phyloP scores from a whole-genome alignment of 495 filamentous ascomycete species.

The Aeminium ludgeri region DNA sequence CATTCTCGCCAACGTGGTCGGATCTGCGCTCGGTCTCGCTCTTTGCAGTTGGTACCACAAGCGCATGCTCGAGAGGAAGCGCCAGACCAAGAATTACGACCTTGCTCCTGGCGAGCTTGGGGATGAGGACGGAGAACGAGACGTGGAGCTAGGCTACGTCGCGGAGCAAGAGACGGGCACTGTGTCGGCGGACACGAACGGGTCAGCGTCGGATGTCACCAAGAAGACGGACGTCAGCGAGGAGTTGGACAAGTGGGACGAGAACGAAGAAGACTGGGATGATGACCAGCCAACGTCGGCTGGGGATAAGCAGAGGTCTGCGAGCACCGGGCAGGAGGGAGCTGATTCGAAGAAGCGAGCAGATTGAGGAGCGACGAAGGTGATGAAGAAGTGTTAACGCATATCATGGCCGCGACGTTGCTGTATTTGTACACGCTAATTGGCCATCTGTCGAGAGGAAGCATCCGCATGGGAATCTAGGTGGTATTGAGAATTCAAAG shows the following conservation, averaged over 20 bases:
- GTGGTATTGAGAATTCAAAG: no score
- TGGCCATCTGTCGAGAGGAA: no score
- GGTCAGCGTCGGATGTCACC: neutral
- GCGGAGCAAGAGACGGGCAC: slow-evolving; percentile 18
- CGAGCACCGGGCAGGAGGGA: neutral
- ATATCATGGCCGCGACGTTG: no score
- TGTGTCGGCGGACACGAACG: slow-evolving; percentile 21
- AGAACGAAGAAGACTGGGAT: slow-evolving; percentile 20
- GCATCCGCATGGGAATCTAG: no score
- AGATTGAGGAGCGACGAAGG: neutral
- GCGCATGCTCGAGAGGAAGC: slow-evolving; percentile 81
- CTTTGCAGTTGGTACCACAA: slow-evolving; percentile 83
- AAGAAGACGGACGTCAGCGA: slow-evolving; percentile 9
- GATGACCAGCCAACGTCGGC: neutral
- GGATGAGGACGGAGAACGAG: slow-evolving; percentile 28
- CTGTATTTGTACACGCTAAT: no score
- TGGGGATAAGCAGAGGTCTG: neutral
- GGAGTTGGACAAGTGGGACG: slow-evolving; percentile 20
- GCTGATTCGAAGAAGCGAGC: neutral
- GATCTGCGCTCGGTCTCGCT: slow-evolving; percentile 51
- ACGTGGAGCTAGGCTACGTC: slow-evolving; percentile 25
- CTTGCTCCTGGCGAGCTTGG: slow-evolving; percentile 38
- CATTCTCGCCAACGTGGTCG: slow-evolving; percentile 73
- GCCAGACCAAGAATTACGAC: slow-evolving; percentile 53
- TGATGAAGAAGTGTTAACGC: no score